These are phyloP conservation scores for Aulographum hederae DNA, from an alignment of 2,329 filamentous ascomycete species.

Conservation along the genomic window DNA sequence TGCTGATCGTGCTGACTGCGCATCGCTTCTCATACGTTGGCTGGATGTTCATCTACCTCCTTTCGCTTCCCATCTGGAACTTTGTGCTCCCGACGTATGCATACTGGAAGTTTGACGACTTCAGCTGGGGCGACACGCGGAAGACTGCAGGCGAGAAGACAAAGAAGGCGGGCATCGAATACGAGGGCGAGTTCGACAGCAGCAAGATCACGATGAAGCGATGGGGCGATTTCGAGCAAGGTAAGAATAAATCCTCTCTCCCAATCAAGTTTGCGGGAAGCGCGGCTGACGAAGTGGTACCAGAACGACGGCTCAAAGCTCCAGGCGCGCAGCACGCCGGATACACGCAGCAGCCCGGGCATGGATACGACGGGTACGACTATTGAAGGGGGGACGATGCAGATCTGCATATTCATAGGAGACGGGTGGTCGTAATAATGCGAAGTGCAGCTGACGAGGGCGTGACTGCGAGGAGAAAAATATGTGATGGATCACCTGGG, in stretches of 20 bases:
- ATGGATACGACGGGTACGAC: conserved; percentile 20
- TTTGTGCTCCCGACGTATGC: conserved; percentile 86
- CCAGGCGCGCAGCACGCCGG: conserved; percentile 16
- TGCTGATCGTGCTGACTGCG: conserved; percentile 84
- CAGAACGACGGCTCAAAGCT: conserved; percentile 24
- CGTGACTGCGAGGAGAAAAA: no score
- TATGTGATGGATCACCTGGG: no score
- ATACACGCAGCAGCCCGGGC: conserved; percentile 13
- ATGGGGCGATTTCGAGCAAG: conserved; percentile 90
- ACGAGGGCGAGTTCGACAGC: conserved; percentile 92
- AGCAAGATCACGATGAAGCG: conserved; percentile 99
- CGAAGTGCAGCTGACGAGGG: no score
- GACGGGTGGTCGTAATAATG: no score
- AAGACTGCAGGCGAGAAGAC: conserved; percentile 84
- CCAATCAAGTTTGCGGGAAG: no score
- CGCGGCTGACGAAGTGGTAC: conserved; percentile 12
- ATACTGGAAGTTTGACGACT: conserved; percentile 99
- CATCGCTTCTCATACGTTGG: conserved; percentile 81
- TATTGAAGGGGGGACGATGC: no score
- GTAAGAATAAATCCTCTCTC: conserved; percentile 21
- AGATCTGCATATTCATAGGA: no score
- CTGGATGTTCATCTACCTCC: conserved; percentile 94
- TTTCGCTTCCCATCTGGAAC: conserved; percentile 93
- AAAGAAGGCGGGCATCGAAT: conserved; percentile 72
- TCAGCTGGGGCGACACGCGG: conserved; percentile 95